Evolutionary conservation across 73 alveolate genomes (phyloP).

Genomic region (Blepharisma japonicum): DNA sequence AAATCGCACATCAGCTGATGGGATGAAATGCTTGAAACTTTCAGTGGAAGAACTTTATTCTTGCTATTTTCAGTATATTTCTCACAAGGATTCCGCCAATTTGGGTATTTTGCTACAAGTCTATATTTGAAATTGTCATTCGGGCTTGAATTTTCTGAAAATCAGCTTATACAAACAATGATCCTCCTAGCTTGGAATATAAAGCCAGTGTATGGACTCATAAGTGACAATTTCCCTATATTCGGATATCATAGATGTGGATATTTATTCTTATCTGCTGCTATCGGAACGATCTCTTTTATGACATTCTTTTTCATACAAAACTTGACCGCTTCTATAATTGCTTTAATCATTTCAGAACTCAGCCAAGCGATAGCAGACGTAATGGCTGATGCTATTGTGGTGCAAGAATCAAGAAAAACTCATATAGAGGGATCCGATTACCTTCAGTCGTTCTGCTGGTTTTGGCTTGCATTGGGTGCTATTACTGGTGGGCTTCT

Average conservation of each 20-base stretch:
- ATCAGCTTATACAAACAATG: not conserved
- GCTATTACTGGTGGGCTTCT: not conserved
- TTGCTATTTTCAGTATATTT: not conserved
- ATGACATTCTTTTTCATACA: not conserved
- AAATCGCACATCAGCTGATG: no score
- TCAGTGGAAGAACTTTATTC: not conserved
- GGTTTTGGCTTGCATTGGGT: not conserved
- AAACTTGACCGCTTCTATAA: not conserved
- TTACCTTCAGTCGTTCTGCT: not conserved
- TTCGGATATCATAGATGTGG: not conserved
- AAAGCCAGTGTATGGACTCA: not conserved
- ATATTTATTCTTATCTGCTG: not conserved
- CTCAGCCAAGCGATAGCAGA: constrained; percentile 4
- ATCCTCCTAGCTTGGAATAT: not conserved
- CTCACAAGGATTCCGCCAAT: constrained; percentile 10
- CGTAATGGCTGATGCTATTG: constrained; percentile 24
- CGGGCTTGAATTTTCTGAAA: not conserved
- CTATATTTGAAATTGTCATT: not conserved
- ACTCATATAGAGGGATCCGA: not conserved
- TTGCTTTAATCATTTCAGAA: not conserved
- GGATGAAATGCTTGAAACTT: not conserved
- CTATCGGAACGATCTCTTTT: not conserved
- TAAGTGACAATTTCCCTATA: constrained; percentile 9
- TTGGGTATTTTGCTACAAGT: not conserved
- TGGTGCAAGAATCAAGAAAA: constrained; percentile 13